Base-by-base conservation (phyloP, 75 land plant species). In the Larix kaempferi region DNA sequence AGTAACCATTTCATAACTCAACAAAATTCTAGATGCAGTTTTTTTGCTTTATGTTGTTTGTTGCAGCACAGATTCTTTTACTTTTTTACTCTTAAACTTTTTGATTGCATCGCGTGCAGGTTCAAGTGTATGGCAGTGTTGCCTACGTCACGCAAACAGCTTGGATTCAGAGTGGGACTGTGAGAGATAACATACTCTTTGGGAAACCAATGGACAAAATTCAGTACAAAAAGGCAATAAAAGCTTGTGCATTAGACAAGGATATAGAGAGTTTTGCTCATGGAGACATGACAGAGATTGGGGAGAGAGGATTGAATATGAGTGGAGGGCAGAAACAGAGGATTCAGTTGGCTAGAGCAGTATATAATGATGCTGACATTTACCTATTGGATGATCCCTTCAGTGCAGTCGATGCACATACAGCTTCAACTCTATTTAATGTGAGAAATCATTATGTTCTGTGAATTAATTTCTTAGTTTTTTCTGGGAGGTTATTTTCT, bases 301-400 rank as follows among this genome's bases (percentile, higher is more conserved):
- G 96, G 3, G 86, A 94, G 74, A 84, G 92, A 77, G 96, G 96
- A 91, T 66, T 91, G 29, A 94, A 94, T 77, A 59, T 94, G 89
- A 93, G 96, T 77, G 96, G 96, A 59, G 96, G 96, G 56, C 96
- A 94, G 82, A 94, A 92, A 49, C 96, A 94, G 76, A 78, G 96
- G 73, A 85, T 94, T 74, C 96, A 94, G 64, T 91, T 94, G 21
- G 98, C 98, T 17, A 80, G 98, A 62, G 95, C 98, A 37, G 87
- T 94, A 10, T 94, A 90, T 72, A 83, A 80, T 69, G 94, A 94
- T 86, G 88, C 89, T 19, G 98, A 92, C 78, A 83, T 86, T 7
- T 94, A 94, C 82, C 92, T 94, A 33, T 86, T 94, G 6, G 96
- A 94, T 80, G 96, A 94, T 52, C 92, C 92, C n/a, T 94, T 94